These are phyloP conservation scores for Penicillium bovifimosum DNA, from an alignment of 495 filamentous ascomycete species.

Conservation along the genomic window DNA sequence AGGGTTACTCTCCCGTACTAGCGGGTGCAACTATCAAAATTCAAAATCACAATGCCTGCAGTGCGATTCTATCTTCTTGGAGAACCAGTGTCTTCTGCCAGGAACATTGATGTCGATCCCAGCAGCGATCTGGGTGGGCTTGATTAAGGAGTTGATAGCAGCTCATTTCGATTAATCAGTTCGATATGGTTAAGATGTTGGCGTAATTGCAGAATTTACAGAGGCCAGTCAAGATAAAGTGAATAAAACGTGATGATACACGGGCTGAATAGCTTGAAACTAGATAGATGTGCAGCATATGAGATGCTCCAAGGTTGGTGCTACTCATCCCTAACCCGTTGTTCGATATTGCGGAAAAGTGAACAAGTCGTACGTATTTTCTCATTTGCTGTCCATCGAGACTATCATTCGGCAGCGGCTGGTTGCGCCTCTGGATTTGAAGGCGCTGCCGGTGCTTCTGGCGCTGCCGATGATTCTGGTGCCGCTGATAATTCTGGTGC, in stretches of 20 bases:
- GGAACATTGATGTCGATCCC: slow-evolving; percentile 20
- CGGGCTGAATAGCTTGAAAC: not conserved
- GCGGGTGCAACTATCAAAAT: not conserved
- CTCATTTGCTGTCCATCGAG: not conserved
- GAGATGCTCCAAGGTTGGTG: not conserved
- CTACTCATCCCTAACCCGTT: not conserved
- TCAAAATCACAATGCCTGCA: slow-evolving; percentile 20
- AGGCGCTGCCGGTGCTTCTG: not conserved
- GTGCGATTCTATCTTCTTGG: slow-evolving; percentile 35
- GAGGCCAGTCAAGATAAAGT: not conserved
- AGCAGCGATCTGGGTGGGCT: slow-evolving; percentile 18
- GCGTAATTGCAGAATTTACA: not conserved
- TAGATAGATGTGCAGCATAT: not conserved
- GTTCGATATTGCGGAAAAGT: not conserved
- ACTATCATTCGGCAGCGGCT: slow-evolving; percentile 2
- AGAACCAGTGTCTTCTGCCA: slow-evolving; percentile 25
- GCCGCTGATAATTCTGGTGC: not conserved
- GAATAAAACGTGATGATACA: not conserved
- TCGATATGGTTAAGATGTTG: not conserved
- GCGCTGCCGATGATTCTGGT: not conserved
- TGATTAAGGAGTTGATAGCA: slow-evolving; percentile 32
- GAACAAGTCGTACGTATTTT: not conserved
- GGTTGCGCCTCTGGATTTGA: slow-evolving; percentile 6
- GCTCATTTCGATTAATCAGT: slow-evolving; percentile 14
- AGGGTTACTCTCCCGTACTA: not conserved